Evolutionary conservation across 2,329 filamentous ascomycete species (phyloP).

Genomic region (Akanthomyces lecanii): DNA sequence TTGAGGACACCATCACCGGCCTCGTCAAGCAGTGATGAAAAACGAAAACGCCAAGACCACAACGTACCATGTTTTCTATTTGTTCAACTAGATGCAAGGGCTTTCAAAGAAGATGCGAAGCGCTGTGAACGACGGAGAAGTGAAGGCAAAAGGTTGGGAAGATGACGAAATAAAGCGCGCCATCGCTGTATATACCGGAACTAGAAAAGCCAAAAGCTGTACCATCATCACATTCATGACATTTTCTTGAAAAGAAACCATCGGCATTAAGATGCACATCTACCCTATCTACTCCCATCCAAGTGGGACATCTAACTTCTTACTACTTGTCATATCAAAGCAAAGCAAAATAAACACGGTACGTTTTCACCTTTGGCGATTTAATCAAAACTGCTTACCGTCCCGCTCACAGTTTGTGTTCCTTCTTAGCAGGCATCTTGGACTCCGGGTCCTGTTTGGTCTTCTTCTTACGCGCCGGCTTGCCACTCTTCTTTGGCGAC

Average conservation of each 20-base stretch:
- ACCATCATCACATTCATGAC: conserved; percentile 15
- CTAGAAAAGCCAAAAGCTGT: conserved; percentile 16
- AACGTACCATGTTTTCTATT: too few species aligned
- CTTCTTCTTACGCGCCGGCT: conserved; percentile 5
- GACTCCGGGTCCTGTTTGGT: conserved; percentile 8
- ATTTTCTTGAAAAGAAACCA: background rate
- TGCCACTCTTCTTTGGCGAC: conserved; percentile 12
- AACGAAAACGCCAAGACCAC: background rate
- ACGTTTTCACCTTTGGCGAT: background rate
- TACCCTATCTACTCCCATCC: background rate
- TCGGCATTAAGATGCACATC: background rate
- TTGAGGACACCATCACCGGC: conserved; percentile 54
- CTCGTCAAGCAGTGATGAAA: conserved; percentile 42
- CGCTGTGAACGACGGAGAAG: background rate
- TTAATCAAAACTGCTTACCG: background rate
- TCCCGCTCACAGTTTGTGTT: background rate
- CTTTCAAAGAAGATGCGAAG: background rate
- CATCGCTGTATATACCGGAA: conserved; percentile 16
- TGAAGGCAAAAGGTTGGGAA: background rate
- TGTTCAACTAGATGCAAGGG: background rate
- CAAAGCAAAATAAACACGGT: background rate
- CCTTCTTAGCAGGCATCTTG: background rate
- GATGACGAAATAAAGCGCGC: background rate
- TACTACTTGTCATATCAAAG: background rate
- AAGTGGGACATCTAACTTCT: background rate